Evolutionary conservation across 768 basidiomycete genomes (phyloP), one percentile per base, ranked within the genome.

Genomic region (Leccinellum rugosiceps): DNA sequence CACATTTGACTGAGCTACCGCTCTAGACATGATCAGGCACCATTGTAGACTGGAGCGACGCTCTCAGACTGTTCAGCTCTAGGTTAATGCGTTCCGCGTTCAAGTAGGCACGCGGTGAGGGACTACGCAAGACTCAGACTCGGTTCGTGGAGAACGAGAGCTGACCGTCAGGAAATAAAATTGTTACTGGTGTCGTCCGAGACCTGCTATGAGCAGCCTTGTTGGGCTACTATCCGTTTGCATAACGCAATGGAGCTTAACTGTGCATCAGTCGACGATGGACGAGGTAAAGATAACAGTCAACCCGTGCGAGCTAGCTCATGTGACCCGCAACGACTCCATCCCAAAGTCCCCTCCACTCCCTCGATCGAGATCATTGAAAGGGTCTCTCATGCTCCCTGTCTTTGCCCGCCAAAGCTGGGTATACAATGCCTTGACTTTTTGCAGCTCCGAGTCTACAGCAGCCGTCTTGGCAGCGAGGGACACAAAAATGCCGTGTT

Each of bases 301-400:
- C 41, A 13, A 11, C 13, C 45, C 41, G 8, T 9, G 4, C 56
- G 52, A 65, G 10, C 19, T 6, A n/a, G 17, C 19, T 67, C 48
- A 71, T 17, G 59, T 58, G 47, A 67, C 46, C 7, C 58, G 68
- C 50, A 72, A 46, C 0, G 70, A 64, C 28, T 72, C 71, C 63
- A 83, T 65, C 38, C 81, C 81, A 47, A 82, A 77, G 48, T 81
- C 81, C 15, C 68, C 67, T 11, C 73, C 74, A 35, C 56, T 67
- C 2, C 75, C 74, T n/a, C 75, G 72, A 58, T 75, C 74, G 26
- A 72, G 65, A 31, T 78, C 78, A 61, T 86, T 84, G 68, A 93
- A 94, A 8, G 92, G 92, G 69, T 93, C 90, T 57, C 91, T 77
- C 71, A 86, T 84, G 63, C 90, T 92, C 30, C 91, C 91, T 15